phyloP scores from a whole-genome alignment of 208 protist genomes.

The Leishmania arabica region DNA sequence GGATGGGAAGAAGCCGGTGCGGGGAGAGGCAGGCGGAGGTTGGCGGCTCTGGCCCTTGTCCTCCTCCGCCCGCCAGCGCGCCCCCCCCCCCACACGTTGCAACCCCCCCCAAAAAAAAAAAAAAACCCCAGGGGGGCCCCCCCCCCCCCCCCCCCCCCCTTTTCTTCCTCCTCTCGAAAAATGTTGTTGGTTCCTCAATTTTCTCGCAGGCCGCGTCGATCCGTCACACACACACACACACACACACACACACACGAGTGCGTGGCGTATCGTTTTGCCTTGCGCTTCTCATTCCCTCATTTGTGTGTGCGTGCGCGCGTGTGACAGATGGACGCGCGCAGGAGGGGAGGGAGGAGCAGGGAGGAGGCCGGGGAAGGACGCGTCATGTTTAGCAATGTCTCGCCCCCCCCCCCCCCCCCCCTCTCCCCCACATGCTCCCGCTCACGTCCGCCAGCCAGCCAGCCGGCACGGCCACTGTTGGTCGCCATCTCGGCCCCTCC shows the following conservation, averaged over 20 bases:
- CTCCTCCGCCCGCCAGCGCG: background rate
- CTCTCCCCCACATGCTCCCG: background rate
- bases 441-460: background rate
- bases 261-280: no score
- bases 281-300: no score
- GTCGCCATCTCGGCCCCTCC: background rate
- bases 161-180: background rate
- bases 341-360: background rate
- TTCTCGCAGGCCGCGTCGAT: background rate
- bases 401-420: no score
- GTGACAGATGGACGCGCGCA: background rate
- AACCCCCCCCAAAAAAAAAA: no score
- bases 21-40: background rate
- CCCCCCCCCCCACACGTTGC: background rate
- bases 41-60: background rate
- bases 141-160: no score
- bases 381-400: background rate
- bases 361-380: background rate
- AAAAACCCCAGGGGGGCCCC: no score
- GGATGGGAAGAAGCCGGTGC: background rate
- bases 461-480: background rate
- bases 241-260: no score
- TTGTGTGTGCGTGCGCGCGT: no score
- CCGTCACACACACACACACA: no score
- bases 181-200: no score